These are phyloP conservation scores for Paramecium primaurelia DNA, from an alignment of 73 alveolate genomes.

Conservation along the genomic window DNA sequence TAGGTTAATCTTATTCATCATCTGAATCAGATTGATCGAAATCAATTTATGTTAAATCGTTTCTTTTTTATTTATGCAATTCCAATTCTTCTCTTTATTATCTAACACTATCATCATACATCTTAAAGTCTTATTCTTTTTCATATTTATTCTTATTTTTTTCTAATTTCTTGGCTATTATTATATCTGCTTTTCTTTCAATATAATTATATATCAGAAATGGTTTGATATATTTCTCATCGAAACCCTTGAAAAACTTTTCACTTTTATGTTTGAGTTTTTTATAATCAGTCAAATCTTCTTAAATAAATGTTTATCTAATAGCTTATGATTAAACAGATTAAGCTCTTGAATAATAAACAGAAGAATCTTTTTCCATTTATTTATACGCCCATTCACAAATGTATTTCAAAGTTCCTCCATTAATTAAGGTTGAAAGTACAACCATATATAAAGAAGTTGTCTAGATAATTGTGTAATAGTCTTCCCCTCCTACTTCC, in stretches of 20 bases:
- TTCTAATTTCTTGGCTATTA: not conserved
- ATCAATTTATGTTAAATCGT: not conserved
- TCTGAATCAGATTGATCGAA: not conserved
- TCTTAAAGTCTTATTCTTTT: not conserved
- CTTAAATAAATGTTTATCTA: not conserved
- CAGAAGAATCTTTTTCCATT: not conserved
- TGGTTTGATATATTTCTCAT: slow-evolving; percentile 54
- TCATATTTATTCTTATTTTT: not conserved
- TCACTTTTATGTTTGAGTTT: slow-evolving; percentile 39
- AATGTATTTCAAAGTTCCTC: slow-evolving; percentile 38
- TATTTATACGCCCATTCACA: not conserved
- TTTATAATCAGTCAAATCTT: slow-evolving; percentile 1
- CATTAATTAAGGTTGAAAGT: slow-evolving; percentile 5
- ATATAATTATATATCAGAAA: slow-evolving; percentile 16
- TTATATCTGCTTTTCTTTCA: slow-evolving; percentile 42
- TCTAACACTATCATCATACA: slow-evolving; percentile 30
- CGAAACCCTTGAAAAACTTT: slow-evolving; percentile 35
- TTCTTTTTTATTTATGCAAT: not conserved
- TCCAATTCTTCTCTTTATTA: not conserved
- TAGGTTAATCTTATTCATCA: not conserved
- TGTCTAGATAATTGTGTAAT: slow-evolving; percentile 6
- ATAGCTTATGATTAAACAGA: not conserved
- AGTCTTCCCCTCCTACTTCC: not conserved
- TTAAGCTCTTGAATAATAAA: not conserved
- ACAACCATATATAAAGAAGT: slow-evolving; percentile 46